These are phyloP conservation scores for Huiozyma sinensis DNA, from an alignment of 805 yeast species.

Conservation along the genomic window DNA sequence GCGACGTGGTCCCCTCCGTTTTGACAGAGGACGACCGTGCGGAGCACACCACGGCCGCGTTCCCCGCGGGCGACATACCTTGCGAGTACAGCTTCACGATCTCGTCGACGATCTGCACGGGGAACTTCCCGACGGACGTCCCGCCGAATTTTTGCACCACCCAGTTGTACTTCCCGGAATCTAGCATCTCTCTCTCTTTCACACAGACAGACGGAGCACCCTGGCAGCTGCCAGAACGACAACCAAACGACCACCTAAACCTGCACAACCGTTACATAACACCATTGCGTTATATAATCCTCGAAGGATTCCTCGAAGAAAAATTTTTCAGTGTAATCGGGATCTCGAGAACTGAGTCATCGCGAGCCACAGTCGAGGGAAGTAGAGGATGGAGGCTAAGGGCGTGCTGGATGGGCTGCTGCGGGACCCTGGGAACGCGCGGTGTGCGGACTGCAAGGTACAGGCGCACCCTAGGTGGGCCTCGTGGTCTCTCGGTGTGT, in stretches of 20 bases:
- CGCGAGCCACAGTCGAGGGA: too few species aligned
- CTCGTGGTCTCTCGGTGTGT: constrained; percentile 91
- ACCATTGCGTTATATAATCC: too few species aligned
- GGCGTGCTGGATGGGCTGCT: constrained; percentile 22
- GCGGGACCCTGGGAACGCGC: constrained; percentile 62
- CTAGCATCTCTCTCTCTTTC: constrained; percentile 3
- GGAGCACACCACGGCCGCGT: constrained; percentile 91
- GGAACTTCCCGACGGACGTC: constrained; percentile 92
- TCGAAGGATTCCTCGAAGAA: too few species aligned
- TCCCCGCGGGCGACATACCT: constrained; percentile 27
- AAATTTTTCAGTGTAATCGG: too few species aligned
- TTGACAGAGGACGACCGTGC: constrained; percentile 89
- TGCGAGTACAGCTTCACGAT: constrained; percentile 58
- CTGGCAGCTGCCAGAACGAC: too few species aligned
- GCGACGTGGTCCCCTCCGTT: constrained; percentile 89
- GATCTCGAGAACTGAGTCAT: too few species aligned
- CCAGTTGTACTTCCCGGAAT: constrained; percentile 36
- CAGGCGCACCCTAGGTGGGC: constrained; percentile 96
- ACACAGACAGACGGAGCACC: too few species aligned
- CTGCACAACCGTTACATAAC: too few species aligned
- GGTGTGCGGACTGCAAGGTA: constrained; percentile 86
- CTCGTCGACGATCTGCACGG: constrained; percentile 72
- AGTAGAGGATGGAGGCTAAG: too few species aligned
- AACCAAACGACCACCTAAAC: too few species aligned
- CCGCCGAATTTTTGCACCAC: constrained; percentile 94